Conservation (phyloP, 805 yeast genomes). For the Saccharomycopsis sp. region DNA sequence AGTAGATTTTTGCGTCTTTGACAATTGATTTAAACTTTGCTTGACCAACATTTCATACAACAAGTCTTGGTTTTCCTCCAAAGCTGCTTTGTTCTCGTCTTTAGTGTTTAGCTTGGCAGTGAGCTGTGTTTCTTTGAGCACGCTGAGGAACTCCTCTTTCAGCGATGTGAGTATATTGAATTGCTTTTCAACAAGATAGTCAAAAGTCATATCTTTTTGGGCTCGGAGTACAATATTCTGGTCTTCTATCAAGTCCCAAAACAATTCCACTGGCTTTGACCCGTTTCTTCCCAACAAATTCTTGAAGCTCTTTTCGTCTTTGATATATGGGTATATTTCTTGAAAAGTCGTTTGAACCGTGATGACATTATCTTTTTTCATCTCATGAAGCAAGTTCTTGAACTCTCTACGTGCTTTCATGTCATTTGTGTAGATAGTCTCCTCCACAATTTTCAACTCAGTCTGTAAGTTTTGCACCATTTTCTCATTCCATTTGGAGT, state of each 20-base stretch:
- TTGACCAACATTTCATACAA: conserved; percentile 26
- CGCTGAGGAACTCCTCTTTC: conserved; percentile 11
- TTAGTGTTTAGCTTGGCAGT: conserved; percentile 23
- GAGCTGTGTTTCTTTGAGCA: conserved; percentile 20
- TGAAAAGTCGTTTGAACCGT: conserved; percentile 50
- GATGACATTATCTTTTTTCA: conserved; percentile 29
- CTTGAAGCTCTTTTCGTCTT: conserved; percentile 47
- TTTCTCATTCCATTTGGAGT: conserved; percentile 30
- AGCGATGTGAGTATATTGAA: conserved; percentile 11
- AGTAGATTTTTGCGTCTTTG: conserved; percentile 22
- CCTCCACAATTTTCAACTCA: conserved; percentile 25
- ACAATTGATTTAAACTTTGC: conserved; percentile 23
- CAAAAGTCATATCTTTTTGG: conserved; percentile 51
- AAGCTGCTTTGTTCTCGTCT: conserved; percentile 24
- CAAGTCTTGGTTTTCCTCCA: conserved; percentile 26
- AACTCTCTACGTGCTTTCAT: conserved; percentile 58
- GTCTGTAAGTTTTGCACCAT: conserved; percentile 24
- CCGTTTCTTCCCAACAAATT: conserved; percentile 68
- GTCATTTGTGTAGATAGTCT: conserved; percentile 44
- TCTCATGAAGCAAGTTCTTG: conserved; percentile 35
- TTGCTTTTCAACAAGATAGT: conserved; percentile 30
- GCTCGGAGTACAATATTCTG: conserved; percentile 46
- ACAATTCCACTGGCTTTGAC: conserved; percentile 67
- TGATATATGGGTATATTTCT: conserved; percentile 42
- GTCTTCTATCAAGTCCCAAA: conserved; percentile 64